Evolutionary conservation across 2,329 filamentous ascomycete species (phyloP), one percentile per base, ranked within the genome.

Genomic region (Raffaelea albimanens): DNA sequence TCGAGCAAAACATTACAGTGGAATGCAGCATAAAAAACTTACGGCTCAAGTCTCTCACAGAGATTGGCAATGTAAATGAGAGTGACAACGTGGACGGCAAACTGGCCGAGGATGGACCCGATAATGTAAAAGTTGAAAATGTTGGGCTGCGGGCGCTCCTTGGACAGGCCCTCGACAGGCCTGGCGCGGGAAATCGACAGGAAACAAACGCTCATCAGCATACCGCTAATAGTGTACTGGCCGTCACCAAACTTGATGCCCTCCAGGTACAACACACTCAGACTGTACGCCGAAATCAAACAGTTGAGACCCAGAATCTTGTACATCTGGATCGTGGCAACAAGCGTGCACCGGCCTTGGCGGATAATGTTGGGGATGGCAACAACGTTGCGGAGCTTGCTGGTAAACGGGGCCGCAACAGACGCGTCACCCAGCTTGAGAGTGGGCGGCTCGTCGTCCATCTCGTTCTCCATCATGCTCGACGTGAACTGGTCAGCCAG

Each of bases 111-210:
- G 50, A 98, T 93, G 18, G 90, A 96, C 40, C 93, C 91, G 56
- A 98, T 95, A 64, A 98, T 97, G 73, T 98, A 98, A 45, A 89
- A 78, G 70, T 98, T 98, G 76, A 97, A 97, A 62, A 98, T 98
- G 67, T 97, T 96, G 47, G 91, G 90, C 69, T 98, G 93, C 0
- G 93, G 93, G 36, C 93, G 85, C 67, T 98, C 93, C 69, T 96
- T 96, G 53, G 91, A 96, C 21, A 98, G 74, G 33, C 86, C 85
- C 69, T 98, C 93, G 45, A 98, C 93, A 25, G 93, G 87, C 72
- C 89, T 93, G 36, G 93, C 93, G 51, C 93, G 85, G n/a, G 93
- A 97, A 60, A 98, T 96, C 52, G 90, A 96, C 59, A 98, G 71
- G 77, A 98, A 98, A 70, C 93, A 98, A 44, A 98, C 93, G 59